Percentiles rank a stretch among this genome's conserved stretches.
These are phyloP conservation scores for Camellia granthamiana DNA, from an alignment of 148 eudicot species.

Conservation along the genomic window DNA sequence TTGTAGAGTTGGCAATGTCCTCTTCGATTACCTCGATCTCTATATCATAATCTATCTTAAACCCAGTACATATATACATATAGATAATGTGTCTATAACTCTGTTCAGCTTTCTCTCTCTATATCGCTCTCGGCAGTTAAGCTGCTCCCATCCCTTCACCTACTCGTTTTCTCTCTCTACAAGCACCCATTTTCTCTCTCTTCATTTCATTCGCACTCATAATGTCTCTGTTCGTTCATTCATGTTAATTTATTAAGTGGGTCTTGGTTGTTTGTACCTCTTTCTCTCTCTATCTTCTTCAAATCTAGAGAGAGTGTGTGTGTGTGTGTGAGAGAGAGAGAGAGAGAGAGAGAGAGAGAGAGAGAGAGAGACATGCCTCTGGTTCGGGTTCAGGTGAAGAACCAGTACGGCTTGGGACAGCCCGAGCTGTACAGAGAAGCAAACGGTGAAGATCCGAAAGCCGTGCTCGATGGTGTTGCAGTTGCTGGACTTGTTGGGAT, in stretches of 20 bases:
- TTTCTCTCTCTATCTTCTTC: background rate
- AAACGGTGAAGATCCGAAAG: slow-evolving; percentile 76
- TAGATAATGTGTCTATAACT: background rate
- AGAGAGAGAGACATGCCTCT: slow-evolving; percentile 66
- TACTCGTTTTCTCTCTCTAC: slow-evolving; percentile 18
- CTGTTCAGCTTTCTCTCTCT: slow-evolving; percentile 8
- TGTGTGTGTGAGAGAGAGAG: too few species aligned
- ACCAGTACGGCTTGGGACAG: slow-evolving; percentile 74
- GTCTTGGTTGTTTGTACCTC: background rate
- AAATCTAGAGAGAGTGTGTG: slow-evolving; percentile 8
- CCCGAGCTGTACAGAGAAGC: slow-evolving; percentile 62
- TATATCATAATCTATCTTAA: background rate
- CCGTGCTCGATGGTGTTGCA: slow-evolving; percentile 77
- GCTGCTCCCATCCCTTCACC: slow-evolving; percentile 54
- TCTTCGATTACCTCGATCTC: slow-evolving; percentile 14
- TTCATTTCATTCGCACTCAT: slow-evolving; percentile 12
- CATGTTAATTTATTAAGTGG: background rate
- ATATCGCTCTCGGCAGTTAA: slow-evolving; percentile 38
- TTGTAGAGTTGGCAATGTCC: slow-evolving; percentile 45
- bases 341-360: too few species aligned
- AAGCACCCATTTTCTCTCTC: slow-evolving; percentile 15
- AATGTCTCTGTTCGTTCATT: background rate
- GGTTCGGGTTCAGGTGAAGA: slow-evolving; percentile 65
- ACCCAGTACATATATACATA: background rate
- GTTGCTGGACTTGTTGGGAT: slow-evolving; percentile 95